phyloP scores from a whole-genome alignment of 257 asterid species.

The Striga asiatica region DNA sequence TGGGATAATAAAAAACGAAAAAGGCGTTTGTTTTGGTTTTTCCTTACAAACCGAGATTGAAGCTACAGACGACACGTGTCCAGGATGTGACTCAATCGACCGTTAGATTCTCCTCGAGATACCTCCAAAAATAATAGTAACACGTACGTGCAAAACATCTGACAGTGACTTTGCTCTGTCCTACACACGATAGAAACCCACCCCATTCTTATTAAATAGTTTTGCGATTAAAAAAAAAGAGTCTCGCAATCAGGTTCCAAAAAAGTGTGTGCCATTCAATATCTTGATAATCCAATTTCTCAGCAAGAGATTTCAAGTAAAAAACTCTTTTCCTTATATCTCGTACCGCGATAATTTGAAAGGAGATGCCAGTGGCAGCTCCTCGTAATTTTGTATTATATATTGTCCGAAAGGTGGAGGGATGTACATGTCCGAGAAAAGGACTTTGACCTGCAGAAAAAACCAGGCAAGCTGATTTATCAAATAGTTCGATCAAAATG shows the following conservation, averaged over 20 bases:
- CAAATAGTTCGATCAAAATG: background rate
- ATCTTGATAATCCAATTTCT: constrained; percentile 17
- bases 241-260: constrained; percentile 14
- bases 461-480: background rate
- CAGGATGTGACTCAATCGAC: background rate
- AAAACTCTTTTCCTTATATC: too few species aligned
- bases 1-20: too few species aligned
- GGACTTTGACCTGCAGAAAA: too few species aligned
- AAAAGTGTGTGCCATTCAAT: constrained; percentile 21
- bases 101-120: constrained; percentile 18
- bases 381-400: constrained; percentile 11
- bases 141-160: constrained; percentile 9
- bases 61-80: constrained; percentile 9
- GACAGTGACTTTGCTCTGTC: constrained; percentile 15
- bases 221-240: background rate
- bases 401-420: constrained; percentile 7
- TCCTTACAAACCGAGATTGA: background rate
- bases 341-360: background rate
- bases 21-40: too few species aligned
- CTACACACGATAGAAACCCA: background rate
- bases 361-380: constrained; percentile 17
- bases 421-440: constrained; percentile 20
- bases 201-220: background rate
- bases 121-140: background rate
- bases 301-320: too few species aligned